Conservation (phyloP, 2,329 filamentous ascomycete species). For the Colletotrichum gigasporum region DNA sequence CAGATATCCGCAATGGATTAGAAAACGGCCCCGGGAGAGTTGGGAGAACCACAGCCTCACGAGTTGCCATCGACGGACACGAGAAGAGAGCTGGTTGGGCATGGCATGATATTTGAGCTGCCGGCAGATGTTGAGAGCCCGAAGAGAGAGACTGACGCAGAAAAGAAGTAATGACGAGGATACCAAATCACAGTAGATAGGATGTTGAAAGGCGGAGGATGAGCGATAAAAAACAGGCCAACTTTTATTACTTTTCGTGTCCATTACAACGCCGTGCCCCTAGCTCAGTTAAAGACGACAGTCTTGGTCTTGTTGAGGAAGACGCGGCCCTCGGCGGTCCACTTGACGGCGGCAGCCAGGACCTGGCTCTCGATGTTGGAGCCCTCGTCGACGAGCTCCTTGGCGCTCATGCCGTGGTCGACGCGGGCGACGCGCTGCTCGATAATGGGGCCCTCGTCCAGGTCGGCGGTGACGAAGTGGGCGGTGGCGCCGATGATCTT, state of each 20-base stretch:
- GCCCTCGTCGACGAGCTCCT: constrained; percentile 81
- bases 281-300: constrained; percentile 70
- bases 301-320: constrained; percentile 84
- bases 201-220: neutral
- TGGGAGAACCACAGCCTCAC: neutral
- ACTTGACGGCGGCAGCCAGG: constrained; percentile 82
- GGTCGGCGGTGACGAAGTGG: constrained; percentile 85
- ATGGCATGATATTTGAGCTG: neutral
- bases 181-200: neutral
- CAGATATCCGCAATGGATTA: neutral
- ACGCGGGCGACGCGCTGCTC: constrained; percentile 84
- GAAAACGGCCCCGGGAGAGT: neutral
- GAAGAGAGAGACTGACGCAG: neutral
- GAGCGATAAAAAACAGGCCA: neutral
- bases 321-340: constrained; percentile 81
- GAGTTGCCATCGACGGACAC: neutral
- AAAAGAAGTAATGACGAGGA: neutral
- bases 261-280: neutral
- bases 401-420: constrained; percentile 79
- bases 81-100: neutral
- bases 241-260: constrained; percentile 23
- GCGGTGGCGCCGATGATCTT: constrained; percentile 90
- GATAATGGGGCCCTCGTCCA: constrained; percentile 89
- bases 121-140: neutral
- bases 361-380: constrained; percentile 88